Evolutionary conservation across 2,329 filamentous ascomycete species (phyloP), one percentile per base, ranked within the genome.

Genomic region (Fusarium palustre): DNA sequence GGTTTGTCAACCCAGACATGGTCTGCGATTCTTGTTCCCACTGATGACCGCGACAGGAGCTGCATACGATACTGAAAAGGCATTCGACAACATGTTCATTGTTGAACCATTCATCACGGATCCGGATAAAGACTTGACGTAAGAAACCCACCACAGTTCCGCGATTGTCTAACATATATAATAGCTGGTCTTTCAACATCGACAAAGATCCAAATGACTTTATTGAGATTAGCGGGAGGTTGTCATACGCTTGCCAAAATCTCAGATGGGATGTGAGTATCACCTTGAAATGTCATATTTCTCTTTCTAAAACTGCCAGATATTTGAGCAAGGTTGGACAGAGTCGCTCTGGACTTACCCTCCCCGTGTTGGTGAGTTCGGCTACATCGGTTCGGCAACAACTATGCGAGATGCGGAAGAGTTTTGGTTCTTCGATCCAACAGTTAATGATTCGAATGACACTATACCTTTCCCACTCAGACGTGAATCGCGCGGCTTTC

Each of bases 331-430:
- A 4, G 70, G 74, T 22, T 84, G 80, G 77, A 74, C 73, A 1
- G 80, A 83, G 56, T 64, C 69, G 2, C 70, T 79, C 36, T 85
- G 82, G 83, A 59, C 74, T 12, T 83, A 82, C 50, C 83, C 83
- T 6, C 82, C 78, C 0, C 68, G 75, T 6, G 66, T 77, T 5
- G 81, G 81, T 22, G 49, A 79, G 52, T 74, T 75, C 15, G 78
- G 79, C n/a, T 85, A 79, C 55, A 69, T 85, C 48, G 83, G 83
- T 22, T 79, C 81, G 2, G 80, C 80, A 5, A 80, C 81, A 7
- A 79, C 77, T 20, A 80, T 80, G 77, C 74, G 77, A 46, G 72
- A 77, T 53, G 69, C 80, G 18, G 76, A 72, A 48, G 52, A 71
- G 33, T 75, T 74, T 47, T 69, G 72, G 66, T 78, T 75, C 68